Conservation (phyloP, 106 monocot species). For the Hemerocallis citrina region DNA sequence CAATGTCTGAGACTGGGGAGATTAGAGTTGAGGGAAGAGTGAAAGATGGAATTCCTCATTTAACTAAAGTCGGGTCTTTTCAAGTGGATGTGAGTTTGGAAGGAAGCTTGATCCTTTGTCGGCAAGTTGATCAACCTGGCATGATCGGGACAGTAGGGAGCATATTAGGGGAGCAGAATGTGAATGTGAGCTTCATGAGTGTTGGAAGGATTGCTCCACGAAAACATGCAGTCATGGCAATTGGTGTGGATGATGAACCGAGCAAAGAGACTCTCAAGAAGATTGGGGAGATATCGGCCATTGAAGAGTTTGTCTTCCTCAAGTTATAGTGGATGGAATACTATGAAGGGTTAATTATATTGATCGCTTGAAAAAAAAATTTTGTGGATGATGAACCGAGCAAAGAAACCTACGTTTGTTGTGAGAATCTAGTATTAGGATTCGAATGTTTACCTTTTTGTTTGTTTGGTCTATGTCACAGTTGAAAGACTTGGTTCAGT, state of each 20-base stretch:
- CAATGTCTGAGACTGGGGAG: slow-evolving; percentile 57
- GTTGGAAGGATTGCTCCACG: slow-evolving; percentile 59
- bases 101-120: slow-evolving; percentile 62
- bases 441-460: too few relatives aligned
- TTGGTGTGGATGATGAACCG: slow-evolving; percentile 73
- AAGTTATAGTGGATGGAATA: slow-evolving; percentile 56
- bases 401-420: too few relatives aligned
- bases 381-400: too few relatives aligned
- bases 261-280: slow-evolving; percentile 32
- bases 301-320: slow-evolving; percentile 82
- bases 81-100: slow-evolving; percentile 69
- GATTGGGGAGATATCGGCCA: slow-evolving; percentile 56
- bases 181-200: slow-evolving; percentile 83
- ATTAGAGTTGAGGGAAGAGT: slow-evolving; percentile 63
- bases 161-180: slow-evolving; percentile 50
- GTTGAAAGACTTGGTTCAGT: too few relatives aligned
- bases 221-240: slow-evolving; percentile 79
- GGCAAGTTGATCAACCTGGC: slow-evolving; percentile 80
- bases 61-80: slow-evolving; percentile 53
- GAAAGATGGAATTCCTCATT: slow-evolving; percentile 51
- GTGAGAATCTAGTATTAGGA: too few relatives aligned
- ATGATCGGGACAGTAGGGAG: slow-evolving; percentile 75
- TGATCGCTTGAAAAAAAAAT: too few relatives aligned
- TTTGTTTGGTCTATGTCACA: too few relatives aligned
- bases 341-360: too few relatives aligned